Evolutionary conservation across 73 alveolate genomes (phyloP).

Genomic region (Paramecium octaurelia): DNA sequence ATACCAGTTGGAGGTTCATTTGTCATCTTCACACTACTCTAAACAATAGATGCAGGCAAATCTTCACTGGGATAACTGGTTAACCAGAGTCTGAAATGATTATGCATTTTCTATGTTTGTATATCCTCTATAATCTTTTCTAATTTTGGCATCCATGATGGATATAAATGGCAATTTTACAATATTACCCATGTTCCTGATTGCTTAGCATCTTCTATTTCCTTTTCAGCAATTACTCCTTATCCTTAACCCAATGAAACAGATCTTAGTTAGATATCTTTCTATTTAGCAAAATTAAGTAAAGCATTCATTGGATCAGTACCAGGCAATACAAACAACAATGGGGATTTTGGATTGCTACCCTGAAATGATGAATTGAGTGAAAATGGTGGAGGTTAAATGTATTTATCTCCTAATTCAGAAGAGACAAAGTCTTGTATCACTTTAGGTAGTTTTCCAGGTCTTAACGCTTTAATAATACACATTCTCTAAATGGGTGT

Average conservation of each 20-base stretch:
- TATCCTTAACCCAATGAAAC: slow-evolving; percentile 97
- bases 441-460: slow-evolving; percentile 59
- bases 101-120: background rate
- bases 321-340: slow-evolving; percentile 98
- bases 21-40: slow-evolving; percentile 98
- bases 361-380: slow-evolving; percentile 80
- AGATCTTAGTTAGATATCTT: slow-evolving; percentile 83
- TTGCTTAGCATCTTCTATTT: slow-evolving; percentile 87
- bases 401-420: slow-evolving; percentile 84
- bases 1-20: slow-evolving; percentile 99
- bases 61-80: slow-evolving; percentile 95
- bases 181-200: background rate
- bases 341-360: slow-evolving; percentile 86
- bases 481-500: slow-evolving; percentile 50
- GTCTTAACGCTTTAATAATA: slow-evolving; percentile 58
- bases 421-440: slow-evolving; percentile 25
- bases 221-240: slow-evolving; percentile 96
- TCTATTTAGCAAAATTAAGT: slow-evolving; percentile 88
- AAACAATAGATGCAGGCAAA: slow-evolving; percentile 95
- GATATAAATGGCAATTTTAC: background rate
- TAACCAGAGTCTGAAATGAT: slow-evolving; percentile 92
- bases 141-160: slow-evolving; percentile 63
- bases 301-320: slow-evolving; percentile 96
- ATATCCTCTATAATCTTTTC: slow-evolving; percentile 70
- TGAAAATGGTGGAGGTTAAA: slow-evolving; percentile 93